Evolutionary conservation across 495 filamentous ascomycete species (phyloP).

Genomic region (Penicillium longicatenatum): DNA sequence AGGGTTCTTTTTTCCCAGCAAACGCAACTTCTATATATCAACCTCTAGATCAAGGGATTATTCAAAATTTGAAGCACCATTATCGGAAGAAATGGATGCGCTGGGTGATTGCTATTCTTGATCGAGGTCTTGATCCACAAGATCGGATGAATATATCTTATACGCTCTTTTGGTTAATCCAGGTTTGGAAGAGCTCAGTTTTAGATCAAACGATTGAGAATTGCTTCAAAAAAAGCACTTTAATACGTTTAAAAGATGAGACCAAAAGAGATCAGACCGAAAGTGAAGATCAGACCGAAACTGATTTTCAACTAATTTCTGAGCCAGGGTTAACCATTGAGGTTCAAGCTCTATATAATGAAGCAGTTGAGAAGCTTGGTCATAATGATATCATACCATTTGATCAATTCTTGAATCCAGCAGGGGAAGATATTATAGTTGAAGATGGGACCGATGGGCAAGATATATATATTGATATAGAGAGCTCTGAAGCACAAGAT

Average conservation of each 20-base stretch:
- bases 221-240: slow-evolving; percentile 6
- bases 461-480: too few relatives aligned
- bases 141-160: slow-evolving; percentile 3
- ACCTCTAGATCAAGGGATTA: slow-evolving; percentile 34
- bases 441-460: too few relatives aligned
- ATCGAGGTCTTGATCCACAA: slow-evolving; percentile 6
- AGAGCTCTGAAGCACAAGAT: too few relatives aligned
- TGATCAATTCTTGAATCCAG: too few relatives aligned
- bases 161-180: slow-evolving; percentile 4
- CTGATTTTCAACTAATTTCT: too few relatives aligned
- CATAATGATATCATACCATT: too few relatives aligned
- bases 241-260: not conserved
- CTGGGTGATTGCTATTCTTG: slow-evolving; percentile 13
- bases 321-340: not conserved
- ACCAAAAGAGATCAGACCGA: too few relatives aligned
- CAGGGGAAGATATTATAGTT: too few relatives aligned
- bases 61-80: slow-evolving; percentile 25
- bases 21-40: slow-evolving; percentile 28
- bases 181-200: not conserved
- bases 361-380: not conserved
- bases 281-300: too few relatives aligned
- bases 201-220: slow-evolving; percentile 5
- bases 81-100: slow-evolving; percentile 26
- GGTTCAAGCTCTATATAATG: not conserved
- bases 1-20: slow-evolving; percentile 14